Percentiles rank a stretch among this genome's conserved stretches.
Conservation (phyloP, 768 basidiomycete genomes). For the Lanmaoa pseudosensibilis region DNA sequence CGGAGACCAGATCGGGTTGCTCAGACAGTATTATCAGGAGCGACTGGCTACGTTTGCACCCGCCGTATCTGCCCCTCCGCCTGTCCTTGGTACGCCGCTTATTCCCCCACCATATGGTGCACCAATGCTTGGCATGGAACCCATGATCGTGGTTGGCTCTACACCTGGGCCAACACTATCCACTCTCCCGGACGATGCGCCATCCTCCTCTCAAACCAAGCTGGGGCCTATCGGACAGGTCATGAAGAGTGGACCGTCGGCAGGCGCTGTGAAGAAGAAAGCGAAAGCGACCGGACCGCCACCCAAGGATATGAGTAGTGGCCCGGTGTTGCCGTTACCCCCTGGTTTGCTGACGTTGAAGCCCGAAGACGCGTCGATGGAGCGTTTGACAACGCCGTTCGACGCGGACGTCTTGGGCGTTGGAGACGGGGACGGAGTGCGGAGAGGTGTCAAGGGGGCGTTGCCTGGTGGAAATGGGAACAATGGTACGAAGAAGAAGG, state of each 20-base stretch:
- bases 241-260: slow-evolving; percentile 46
- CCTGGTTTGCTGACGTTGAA: slow-evolving; percentile 20
- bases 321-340: slow-evolving; percentile 18
- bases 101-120: slow-evolving; percentile 11
- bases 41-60: slow-evolving; percentile 50
- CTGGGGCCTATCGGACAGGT: slow-evolving; percentile 82
- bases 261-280: slow-evolving; percentile 64
- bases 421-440: slow-evolving; percentile 8
- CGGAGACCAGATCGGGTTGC: slow-evolving; percentile 81
- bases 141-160: not conserved
- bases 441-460: slow-evolving; percentile 10
- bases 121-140: not conserved
- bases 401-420: slow-evolving; percentile 7
- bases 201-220: slow-evolving; percentile 59
- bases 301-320: slow-evolving; percentile 24
- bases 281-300: slow-evolving; percentile 25
- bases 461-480: slow-evolving; percentile 14
- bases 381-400: slow-evolving; percentile 14
- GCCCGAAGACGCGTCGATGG: slow-evolving; percentile 22
- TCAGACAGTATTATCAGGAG: slow-evolving; percentile 70
- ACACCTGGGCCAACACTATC: slow-evolving; percentile 21
- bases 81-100: slow-evolving; percentile 18
- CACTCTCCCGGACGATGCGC: slow-evolving; percentile 64
- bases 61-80: slow-evolving; percentile 18
- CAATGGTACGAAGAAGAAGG: slow-evolving; percentile 25